Percentiles rank a stretch among this genome's conserved stretches.
These are phyloP conservation scores for Dendryphion nanum DNA, from an alignment of 2,329 filamentous ascomycete genomes.

Conservation along the genomic window DNA sequence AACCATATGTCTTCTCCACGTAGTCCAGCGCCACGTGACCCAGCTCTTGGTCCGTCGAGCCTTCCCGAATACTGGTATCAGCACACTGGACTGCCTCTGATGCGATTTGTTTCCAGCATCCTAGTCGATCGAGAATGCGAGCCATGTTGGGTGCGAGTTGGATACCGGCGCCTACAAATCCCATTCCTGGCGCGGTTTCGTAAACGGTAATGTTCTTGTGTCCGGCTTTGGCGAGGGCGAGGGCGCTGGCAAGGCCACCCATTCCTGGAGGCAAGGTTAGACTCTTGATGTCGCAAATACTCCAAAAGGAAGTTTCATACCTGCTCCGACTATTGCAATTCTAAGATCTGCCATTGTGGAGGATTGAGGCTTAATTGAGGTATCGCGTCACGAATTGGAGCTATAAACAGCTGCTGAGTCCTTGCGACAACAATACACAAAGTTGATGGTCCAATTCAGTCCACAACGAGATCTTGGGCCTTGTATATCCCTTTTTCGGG, in stretches of 20 bases:
- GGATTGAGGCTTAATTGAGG: background rate
- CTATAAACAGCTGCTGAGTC: too few species aligned
- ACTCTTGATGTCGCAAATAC: background rate
- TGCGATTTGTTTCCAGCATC: conserved; percentile 70
- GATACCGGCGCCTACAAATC: conserved; percentile 82
- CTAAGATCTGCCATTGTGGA: conserved; percentile 23
- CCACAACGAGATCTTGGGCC: too few species aligned
- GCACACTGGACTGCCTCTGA: conserved; percentile 68
- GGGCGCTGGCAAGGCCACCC: conserved; percentile 71
- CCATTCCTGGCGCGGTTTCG: conserved; percentile 69
- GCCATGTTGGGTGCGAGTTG: conserved; percentile 83
- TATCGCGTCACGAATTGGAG: too few species aligned
- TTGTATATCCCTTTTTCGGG: too few species aligned
- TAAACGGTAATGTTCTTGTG: conserved; percentile 73
- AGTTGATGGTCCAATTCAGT: too few species aligned
- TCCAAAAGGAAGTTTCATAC: conserved; percentile 11
- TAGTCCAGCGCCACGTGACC: conserved; percentile 68
- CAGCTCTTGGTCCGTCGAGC: conserved; percentile 66
- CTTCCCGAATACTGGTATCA: conserved; percentile 73
- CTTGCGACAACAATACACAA: too few species aligned
- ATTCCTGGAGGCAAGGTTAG: conserved; percentile 58
- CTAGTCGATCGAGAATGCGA: conserved; percentile 69
- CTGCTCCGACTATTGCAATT: conserved; percentile 34
- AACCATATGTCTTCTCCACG: conserved; percentile 66
- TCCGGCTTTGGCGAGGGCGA: conserved; percentile 73